phyloP scores from a whole-genome alignment of 345 rosid species.

The Ailanthus altissimus region DNA sequence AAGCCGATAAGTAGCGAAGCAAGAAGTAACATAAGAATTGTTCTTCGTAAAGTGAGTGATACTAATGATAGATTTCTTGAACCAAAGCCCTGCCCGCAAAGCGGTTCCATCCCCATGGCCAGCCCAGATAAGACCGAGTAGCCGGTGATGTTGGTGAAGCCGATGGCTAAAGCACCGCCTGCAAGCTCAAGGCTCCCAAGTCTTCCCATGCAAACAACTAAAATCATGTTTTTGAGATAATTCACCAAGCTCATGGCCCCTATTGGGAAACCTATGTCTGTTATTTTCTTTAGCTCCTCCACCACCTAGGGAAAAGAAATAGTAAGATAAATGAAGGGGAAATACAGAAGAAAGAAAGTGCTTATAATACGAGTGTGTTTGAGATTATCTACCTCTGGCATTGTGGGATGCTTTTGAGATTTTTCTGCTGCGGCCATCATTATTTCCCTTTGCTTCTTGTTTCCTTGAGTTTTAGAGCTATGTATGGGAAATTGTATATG shows the following conservation, averaged over 20 bases:
- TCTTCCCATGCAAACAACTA: constrained; percentile 81
- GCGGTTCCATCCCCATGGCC: constrained; percentile 91
- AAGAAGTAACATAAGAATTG: constrained; percentile 59
- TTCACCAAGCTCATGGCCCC: constrained; percentile 67
- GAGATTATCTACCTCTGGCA: constrained; percentile 61
- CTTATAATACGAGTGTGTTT: not conserved
- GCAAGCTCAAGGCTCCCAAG: constrained; percentile 92
- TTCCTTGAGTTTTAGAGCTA: not conserved
- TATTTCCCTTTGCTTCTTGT: constrained; percentile 9
- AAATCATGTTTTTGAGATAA: constrained; percentile 75
- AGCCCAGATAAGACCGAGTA: constrained; percentile 87
- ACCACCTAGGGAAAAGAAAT: constrained; percentile 41
- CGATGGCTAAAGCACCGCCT: constrained; percentile 85
- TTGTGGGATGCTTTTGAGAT: constrained; percentile 49
- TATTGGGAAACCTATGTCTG: constrained; percentile 71
- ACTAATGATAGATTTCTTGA: constrained; percentile 60
- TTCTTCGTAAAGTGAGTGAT: constrained; percentile 52
- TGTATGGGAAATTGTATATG: not conserved
- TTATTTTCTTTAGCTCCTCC: constrained; percentile 67
- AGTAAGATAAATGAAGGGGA: not conserved
- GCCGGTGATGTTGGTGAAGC: constrained; percentile 93
- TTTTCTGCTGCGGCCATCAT: constrained; percentile 46
- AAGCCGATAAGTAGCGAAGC: constrained; percentile 64
- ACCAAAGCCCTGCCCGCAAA: constrained; percentile 87
- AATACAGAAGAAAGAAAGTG: not conserved